Conservation (phyloP, 345 rosid genomes). For the Carallia brachiata region DNA sequence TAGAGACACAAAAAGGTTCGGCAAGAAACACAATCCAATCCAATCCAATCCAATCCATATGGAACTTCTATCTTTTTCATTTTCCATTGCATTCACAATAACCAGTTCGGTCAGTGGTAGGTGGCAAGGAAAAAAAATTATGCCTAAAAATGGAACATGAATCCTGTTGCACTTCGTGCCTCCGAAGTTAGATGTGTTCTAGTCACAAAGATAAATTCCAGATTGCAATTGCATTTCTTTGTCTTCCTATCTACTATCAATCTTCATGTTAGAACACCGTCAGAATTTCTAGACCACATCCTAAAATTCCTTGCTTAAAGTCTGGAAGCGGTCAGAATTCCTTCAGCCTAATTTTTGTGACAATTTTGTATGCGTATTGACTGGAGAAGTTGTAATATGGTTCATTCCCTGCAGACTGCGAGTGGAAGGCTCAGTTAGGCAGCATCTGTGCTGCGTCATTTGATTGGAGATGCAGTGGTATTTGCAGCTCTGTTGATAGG, state of each 20-base stretch:
- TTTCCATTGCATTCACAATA: background rate
- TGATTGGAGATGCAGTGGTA: constrained; percentile 89
- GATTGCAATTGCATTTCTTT: too few species aligned
- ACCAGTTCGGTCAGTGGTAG: background rate
- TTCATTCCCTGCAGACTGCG: constrained; percentile 51
- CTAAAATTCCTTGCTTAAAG: too few species aligned
- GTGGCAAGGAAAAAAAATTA: background rate
- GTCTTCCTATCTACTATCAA: too few species aligned
- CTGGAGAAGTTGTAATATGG: background rate
- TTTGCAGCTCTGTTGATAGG: constrained; percentile 70
- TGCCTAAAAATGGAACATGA: background rate
- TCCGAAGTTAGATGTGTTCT: background rate
- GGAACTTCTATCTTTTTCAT: background rate
- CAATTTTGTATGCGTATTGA: too few species aligned
- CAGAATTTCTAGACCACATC: too few species aligned
- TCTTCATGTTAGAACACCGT: too few species aligned
- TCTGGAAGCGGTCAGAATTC: too few species aligned
- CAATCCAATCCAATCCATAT: background rate
- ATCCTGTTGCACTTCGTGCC: background rate
- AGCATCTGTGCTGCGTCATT: constrained; percentile 69
- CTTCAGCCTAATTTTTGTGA: too few species aligned
- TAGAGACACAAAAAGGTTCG: background rate
- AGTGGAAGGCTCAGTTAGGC: constrained; percentile 56
- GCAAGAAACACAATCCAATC: too few species aligned
- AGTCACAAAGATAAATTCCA: too few species aligned